Base-by-base conservation (phyloP, 768 basidiomycete species). In the Boletus subcaerulescens region DNA sequence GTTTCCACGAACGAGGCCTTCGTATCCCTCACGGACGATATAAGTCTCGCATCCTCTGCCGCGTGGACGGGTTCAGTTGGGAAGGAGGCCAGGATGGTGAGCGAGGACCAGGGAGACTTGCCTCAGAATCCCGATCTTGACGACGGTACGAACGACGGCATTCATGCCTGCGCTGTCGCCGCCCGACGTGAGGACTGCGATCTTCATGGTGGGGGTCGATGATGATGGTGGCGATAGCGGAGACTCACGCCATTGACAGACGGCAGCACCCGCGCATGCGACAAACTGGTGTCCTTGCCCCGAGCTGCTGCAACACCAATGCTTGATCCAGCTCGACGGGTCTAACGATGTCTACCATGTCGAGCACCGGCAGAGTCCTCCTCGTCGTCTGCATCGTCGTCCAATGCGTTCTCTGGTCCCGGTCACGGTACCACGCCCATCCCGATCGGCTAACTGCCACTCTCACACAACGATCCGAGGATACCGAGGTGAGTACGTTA, bases 111-210 rank as follows among this genome's bases (percentile, higher is more conserved):
- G 14, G 12, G 33, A 35, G 1, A 35, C 33, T 35, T 35, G 33
- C 33, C 33, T 35, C 12, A 93, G 78, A 61, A 99, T 97, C 33
- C 88, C 93, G 60, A 85, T 85, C 73, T 93, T 93, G 59, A 98
- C 96, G 44, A 94, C 33, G 33, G 33, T 14, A 14, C 33, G 33
- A 14, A 35, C 33, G 33, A 35, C 91, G 33, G 93, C 93, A 68
- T 96, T 96, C 92, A 94, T 93, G 65, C 97, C 97, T 49, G 97
- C 95, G 74, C 91, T 93, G 78, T 99, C 97, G 67, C 97, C 97
- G 44, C 97, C 97, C 3, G 89, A 91, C 2, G 97, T 99, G 60
- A 98, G 83, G 47, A 96, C 88, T 0, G 95, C 33, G 33, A 35
- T 35, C 33, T 35, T 35, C 33, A 35, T 35, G 33, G 14, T 14